phyloP scores from a whole-genome alignment of 2,329 filamentous ascomycete genomes.

The Trichophyton schoenleinii region DNA sequence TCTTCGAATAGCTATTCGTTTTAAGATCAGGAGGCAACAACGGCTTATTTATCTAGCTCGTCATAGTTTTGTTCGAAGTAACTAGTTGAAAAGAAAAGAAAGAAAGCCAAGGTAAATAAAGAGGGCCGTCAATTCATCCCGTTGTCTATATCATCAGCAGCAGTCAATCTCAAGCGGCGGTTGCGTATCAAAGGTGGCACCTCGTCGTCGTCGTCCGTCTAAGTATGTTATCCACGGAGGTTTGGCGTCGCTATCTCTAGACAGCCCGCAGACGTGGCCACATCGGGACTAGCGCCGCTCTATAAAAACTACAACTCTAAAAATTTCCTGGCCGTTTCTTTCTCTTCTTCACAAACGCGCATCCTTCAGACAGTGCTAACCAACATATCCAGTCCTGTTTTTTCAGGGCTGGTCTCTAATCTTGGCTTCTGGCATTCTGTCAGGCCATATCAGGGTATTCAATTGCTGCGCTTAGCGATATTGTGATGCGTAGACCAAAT shows the following conservation, averaged over 20 bases:
- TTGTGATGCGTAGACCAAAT: conserved; percentile 46
- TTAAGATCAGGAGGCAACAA: neutral
- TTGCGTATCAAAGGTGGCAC: neutral
- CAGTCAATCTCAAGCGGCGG: neutral
- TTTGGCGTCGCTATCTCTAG: conserved; percentile 1
- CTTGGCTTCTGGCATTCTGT: conserved; percentile 52
- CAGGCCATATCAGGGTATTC: conserved; percentile 41
- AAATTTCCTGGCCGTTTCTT: conserved; percentile 17
- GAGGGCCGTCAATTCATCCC: neutral
- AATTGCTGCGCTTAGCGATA: conserved; percentile 55
- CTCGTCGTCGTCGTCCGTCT: neutral
- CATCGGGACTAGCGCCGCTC: conserved; percentile 11
- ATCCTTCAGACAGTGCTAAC: conserved; percentile 79
- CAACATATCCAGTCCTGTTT: conserved; percentile 36
- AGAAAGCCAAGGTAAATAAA: neutral
- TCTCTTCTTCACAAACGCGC: conserved; percentile 44
- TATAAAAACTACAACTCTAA: conserved; percentile 12
- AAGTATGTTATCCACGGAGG: neutral
- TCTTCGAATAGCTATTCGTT: neutral
- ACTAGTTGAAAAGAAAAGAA: neutral
- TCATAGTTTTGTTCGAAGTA: neutral
- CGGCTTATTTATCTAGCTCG: neutral
- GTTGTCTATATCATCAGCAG: neutral
- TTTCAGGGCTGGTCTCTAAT: conserved; percentile 35
- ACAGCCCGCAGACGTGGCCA: conserved; percentile 5